Conservation (phyloP, 164 flowering plant genomes). For the Sextonia rubra region DNA sequence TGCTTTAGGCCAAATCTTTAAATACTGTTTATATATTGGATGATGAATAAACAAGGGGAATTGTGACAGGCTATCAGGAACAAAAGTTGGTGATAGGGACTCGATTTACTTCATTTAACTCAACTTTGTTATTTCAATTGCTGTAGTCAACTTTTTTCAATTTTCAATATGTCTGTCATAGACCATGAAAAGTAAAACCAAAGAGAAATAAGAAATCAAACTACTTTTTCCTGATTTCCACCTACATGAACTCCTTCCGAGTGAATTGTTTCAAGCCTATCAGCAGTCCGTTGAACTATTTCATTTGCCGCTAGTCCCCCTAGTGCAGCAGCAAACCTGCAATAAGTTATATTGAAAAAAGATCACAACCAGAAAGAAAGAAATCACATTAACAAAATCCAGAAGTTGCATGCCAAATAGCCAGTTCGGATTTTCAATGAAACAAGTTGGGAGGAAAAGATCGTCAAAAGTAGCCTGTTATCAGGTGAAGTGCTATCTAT, state of each 20-base stretch:
- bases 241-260: constrained; percentile 97
- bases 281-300: constrained; percentile 71
- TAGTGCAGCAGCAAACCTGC: constrained; percentile 75
- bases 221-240: not conserved
- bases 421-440: not conserved
- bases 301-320: constrained; percentile 69
- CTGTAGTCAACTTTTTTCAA: not conserved
- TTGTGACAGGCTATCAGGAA: not conserved
- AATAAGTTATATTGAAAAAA: not conserved
- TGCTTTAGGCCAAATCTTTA: not conserved
- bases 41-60: not conserved
- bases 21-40: not conserved
- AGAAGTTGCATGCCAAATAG: too few relatives aligned
- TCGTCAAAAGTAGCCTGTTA: not conserved
- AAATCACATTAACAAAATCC: not conserved
- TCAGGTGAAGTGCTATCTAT: too few relatives aligned
- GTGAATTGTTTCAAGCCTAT: constrained; percentile 81
- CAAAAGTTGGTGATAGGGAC: not conserved
- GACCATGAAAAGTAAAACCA: not conserved
- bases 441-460: not conserved
- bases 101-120: too few relatives aligned
- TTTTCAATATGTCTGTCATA: not conserved
- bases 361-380: constrained; percentile 12
- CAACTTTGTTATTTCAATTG: not conserved
- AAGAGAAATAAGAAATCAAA: too few relatives aligned